phyloP scores from a whole-genome alignment of 306 rosid genomes.

The Sicyos baderoa region DNA sequence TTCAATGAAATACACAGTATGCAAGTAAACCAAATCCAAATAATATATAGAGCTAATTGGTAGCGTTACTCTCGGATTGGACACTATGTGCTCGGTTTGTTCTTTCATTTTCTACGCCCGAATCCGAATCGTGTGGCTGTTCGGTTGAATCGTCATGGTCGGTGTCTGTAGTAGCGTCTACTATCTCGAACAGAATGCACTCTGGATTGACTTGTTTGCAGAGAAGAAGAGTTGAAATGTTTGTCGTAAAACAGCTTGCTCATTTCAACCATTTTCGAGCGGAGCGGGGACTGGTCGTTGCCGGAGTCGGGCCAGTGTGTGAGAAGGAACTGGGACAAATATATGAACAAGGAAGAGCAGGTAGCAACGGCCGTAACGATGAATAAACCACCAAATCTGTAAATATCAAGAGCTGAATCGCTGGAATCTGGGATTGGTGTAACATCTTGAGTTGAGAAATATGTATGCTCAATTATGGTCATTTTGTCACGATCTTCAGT shows the following conservation, averaged over 20 bases:
- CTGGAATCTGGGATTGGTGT: background rate
- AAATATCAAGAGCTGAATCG: background rate
- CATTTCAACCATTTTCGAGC: background rate
- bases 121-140: background rate
- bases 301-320: background rate
- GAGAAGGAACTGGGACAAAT: background rate
- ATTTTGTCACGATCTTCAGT: constrained; percentile 18
- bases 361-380: constrained; percentile 1
- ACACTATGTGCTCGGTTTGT: background rate
- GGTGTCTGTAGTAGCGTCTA: background rate
- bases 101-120: background rate
- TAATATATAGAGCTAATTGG: background rate
- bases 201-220: background rate
- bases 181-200: background rate
- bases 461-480: background rate
- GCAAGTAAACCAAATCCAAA: background rate
- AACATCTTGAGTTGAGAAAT: background rate
- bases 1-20: no score
- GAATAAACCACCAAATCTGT: constrained; percentile 5
- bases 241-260: background rate
- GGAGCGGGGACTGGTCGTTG: background rate
- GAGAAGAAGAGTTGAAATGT: background rate
- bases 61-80: background rate
- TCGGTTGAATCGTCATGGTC: background rate
- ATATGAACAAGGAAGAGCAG: background rate